Conservation (phyloP, 2,329 filamentous ascomycete species). For the Paraphoma sp. region DNA sequence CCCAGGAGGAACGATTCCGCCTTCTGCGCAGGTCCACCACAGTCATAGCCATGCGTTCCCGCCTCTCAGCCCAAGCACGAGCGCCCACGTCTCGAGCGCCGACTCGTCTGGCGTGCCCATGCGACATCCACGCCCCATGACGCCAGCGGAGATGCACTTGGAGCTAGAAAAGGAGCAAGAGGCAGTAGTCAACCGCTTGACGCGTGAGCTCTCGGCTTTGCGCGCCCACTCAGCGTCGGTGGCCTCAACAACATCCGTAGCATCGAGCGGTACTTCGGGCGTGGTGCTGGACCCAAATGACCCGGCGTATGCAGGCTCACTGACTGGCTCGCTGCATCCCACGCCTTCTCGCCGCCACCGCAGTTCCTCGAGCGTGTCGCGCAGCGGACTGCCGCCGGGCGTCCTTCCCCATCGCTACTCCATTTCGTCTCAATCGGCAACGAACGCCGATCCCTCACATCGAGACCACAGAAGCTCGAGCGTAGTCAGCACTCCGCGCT, state of each 20-base stretch:
- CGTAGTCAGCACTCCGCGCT: conserved; percentile 47
- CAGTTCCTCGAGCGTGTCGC: conserved; percentile 62
- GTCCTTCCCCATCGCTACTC: conserved; percentile 40
- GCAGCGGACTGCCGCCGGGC: conserved; percentile 30
- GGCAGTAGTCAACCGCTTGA: conserved; percentile 91
- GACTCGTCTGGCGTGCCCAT: conserved; percentile 67
- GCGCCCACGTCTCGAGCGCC: conserved; percentile 31
- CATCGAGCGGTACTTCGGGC: conserved; percentile 62
- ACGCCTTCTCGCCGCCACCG: conserved; percentile 63
- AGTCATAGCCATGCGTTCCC: conserved; percentile 42
- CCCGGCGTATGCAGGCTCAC: conserved; percentile 47
- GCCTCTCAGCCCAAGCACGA: conserved; percentile 43
- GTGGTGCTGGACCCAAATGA: conserved; percentile 56
- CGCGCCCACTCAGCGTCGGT: conserved; percentile 71
- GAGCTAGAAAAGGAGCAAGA: conserved; percentile 96
- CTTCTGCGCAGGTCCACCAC: conserved; percentile 28
- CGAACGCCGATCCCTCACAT: conserved; percentile 24
- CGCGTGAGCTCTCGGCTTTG: conserved; percentile 85
- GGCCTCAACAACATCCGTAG: conserved; percentile 57
- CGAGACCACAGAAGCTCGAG: conserved; percentile 38
- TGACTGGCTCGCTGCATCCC: conserved; percentile 58
- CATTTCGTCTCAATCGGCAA: conserved; percentile 37
- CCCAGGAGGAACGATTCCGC: conserved; percentile 39
- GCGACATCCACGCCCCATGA: conserved; percentile 85
- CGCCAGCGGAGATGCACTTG: conserved; percentile 84